Evolutionary conservation across 1,139 yeast genomes (phyloP), one percentile per base, ranked within the genome.

Genomic region (Yamadazyma buinensis): DNA sequence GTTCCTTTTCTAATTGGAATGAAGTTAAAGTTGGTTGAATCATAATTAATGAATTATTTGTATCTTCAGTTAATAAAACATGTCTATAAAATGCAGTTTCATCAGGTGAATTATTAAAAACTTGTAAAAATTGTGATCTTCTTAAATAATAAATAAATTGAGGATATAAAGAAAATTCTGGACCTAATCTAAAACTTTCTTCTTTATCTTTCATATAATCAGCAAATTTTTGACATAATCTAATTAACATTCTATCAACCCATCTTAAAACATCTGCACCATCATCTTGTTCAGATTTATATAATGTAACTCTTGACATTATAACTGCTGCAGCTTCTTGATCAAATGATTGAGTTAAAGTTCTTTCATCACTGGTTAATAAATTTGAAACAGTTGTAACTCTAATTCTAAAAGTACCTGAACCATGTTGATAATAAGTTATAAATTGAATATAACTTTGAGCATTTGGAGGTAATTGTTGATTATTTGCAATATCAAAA

Each of bases 281-380:
- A 44, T 70, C 76, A 40, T 68, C 75, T 49, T 78, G 84, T 63
- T 92, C 90, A 29, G 92, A 80, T 65, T 85, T 92, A 71, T 77
- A 84, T 35, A 92, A 88, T 5, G 97, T 95, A 39, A 92, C 81
- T 57, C 98, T 76, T 1, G 97, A 84, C 88, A 90, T 86, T 45
- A 92, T 71, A 1, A 90, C 97, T 7, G 97, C 96, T 9, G 98
- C 97, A 14, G 97, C 97, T 61, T 92, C 98, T 67, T 94, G 98
- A 62, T 92, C 99, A 59, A 92, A 92, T n/a, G 94, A 69, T 47
- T 67, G 72, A 17, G 80, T 68, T 48, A 70, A 63, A n/a, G 65
- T 55, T 43, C 66, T 64, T 47, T 69, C 75, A 43, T 69, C 75
- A 34, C 67, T 55, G 12, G 71, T 77, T 52, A 82, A 65, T 47